Evolutionary conservation across 2,329 filamentous ascomycete species (phyloP).

Genomic region (Scedosporium boydii): DNA sequence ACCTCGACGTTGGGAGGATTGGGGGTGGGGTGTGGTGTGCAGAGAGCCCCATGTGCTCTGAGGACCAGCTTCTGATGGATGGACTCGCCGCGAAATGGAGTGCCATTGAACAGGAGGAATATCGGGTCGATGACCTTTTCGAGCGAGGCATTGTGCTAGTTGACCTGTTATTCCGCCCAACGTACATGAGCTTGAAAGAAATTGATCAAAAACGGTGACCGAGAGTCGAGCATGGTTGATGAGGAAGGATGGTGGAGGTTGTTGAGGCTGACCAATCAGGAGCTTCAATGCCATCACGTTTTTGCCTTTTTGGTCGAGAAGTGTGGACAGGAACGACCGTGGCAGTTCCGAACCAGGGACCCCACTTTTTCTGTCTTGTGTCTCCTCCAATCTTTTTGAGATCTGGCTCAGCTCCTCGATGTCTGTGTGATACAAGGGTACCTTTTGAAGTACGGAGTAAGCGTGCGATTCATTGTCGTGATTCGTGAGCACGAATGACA

Average conservation of each 20-base stretch:
- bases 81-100: not conserved
- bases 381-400: not conserved
- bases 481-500: too few species aligned
- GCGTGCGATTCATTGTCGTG: not conserved
- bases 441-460: not conserved
- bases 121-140: not conserved
- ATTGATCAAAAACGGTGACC: conserved; percentile 6
- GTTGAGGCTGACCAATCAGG: not conserved
- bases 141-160: not conserved
- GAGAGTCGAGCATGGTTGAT: not conserved
- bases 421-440: not conserved
- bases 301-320: conserved; percentile 3
- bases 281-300: not conserved
- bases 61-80: not conserved
- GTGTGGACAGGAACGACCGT: not conserved
- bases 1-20: not conserved
- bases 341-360: not conserved
- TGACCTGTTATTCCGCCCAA: not conserved
- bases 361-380: not conserved
- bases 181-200: not conserved
- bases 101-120: not conserved
- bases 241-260: not conserved
- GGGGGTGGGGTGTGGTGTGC: not conserved
- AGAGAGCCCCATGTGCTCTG: conserved; percentile 2
- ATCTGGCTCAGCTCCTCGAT: not conserved